Evolutionary conservation across 2,329 filamentous ascomycete genomes (phyloP), one percentile per base, ranked within the genome.

Genomic region (Diaporthe humulicola): DNA sequence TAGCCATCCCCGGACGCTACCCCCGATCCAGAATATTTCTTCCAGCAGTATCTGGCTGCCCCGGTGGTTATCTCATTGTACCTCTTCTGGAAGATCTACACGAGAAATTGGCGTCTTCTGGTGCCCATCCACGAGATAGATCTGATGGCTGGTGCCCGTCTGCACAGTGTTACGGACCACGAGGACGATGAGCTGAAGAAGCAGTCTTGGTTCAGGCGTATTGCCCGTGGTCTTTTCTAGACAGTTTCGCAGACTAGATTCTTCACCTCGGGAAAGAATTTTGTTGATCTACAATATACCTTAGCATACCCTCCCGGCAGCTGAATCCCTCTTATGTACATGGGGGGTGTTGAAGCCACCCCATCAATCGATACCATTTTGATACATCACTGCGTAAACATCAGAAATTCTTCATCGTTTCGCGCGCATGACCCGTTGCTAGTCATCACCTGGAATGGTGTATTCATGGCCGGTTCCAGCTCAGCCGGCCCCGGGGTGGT

Each of bases 1-100:
- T 71, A 86, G 84, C 85, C 85, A 1, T 77, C 75, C 14, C 79
- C 82, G 6, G 71, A 81, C 45, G 77, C 84, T 1, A 78, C 57
- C 0, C 85, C 83, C 4, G 71, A 84, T 33, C 85, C 88, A 0
- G 75, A 87, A 74, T 83, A 80, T 57, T 94, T 93, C 85, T 94
- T 94, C 85, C 80, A 87, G 64, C 78, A 80, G 5, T 92, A 91
- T 79, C 85, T 93, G 17, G 90, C 90, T 12, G 85, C 86, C 0
- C 89, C 89, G 0, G 84, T 92, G n/a, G 87, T 91, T 50, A 76
- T 92, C 25, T 57, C 79, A 0, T 88, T 91, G 77, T 94, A 93
- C 80, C 67, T 95, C 9, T 87, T 85, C 17, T 95, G 93, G 86
- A 95, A 95, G 84, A 1, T 93, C 57, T 90, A 81, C 58, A 81